Base-by-base conservation (phyloP, 1,284 basidiomycete genomes). In the Ustilago cynodontis region DNA sequence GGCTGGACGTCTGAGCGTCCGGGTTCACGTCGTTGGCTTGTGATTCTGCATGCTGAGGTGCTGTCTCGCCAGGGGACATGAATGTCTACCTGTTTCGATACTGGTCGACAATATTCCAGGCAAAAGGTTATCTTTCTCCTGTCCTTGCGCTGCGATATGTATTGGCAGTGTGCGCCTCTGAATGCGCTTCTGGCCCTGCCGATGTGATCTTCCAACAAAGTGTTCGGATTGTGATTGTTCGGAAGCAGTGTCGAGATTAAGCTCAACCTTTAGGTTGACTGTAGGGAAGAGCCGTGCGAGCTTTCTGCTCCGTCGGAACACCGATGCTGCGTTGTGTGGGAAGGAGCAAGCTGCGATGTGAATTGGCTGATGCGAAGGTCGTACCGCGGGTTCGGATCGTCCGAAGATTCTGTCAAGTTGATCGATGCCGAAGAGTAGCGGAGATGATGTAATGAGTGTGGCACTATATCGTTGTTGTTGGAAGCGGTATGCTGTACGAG, bases 31-130 rank as follows among this genome's bases (percentile, higher is more conserved):
- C 29, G 53, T 35, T 60, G 65, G 53, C 33, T 26, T 56, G 53
- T 60, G 18, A 49, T 54, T 67, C 57, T 72, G 70, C 70, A 72
- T 72, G 35, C 41, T 60, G 52, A 49, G 49, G 53, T 57, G 57
- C 49, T 39, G 60, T 59, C 16, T 60, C 65, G 57, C 64, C 65
- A 67, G 70, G 39, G 56, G 52, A 63, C 70, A 72, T 72, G 64
- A 60, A 72, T 59, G 57, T 64, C 56, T 39, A 39, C 59, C 69
- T 55, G 60, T 45, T 57, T 14, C 24, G 16, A 14, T 39, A 16
- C 10, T 26, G 9, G 22, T 53, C 41, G 41, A 43, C 41, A 8
- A 43, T 20, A n/a, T 43, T 43, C 18, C 26, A 14, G 8, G 20
- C 41, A 43, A 37, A 41, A 14, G 13, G 6, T 41, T 1, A 7